These are phyloP conservation scores for Bisporella sp. DNA, from an alignment of 2,329 filamentous ascomycete genomes.

Conservation along the genomic window DNA sequence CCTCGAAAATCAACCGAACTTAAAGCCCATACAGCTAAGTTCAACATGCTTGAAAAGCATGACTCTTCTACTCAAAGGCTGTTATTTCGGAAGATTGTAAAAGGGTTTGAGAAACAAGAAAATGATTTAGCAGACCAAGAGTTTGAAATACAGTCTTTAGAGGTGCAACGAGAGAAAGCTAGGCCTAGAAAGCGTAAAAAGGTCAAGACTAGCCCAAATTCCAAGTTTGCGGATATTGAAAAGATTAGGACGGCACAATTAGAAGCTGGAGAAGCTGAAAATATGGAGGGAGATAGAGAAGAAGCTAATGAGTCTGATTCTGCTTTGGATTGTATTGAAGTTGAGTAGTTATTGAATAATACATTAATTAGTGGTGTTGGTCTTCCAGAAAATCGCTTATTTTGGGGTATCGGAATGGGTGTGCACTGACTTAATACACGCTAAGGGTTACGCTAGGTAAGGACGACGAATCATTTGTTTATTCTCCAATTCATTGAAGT, in stretches of 20 bases:
- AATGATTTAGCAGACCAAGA: background rate
- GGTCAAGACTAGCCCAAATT: background rate
- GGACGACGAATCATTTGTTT: too few species aligned
- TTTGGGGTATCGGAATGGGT: too few species aligned
- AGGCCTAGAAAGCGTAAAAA: constrained; percentile 1
- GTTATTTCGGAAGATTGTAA: constrained; percentile 2
- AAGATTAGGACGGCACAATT: background rate
- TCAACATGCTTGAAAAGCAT: background rate
- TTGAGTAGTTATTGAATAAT: background rate
- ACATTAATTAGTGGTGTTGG: too few species aligned
- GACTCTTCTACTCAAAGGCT: background rate
- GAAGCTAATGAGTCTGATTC: background rate
- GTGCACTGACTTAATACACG: too few species aligned
- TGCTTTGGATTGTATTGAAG: background rate
- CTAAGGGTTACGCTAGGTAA: too few species aligned
- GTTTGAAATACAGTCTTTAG: background rate
- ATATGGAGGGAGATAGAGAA: background rate
- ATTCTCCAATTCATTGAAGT: too few species aligned
- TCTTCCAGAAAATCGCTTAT: too few species aligned
- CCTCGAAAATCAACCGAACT: background rate
- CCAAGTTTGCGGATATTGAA: background rate
- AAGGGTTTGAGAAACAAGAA: background rate
- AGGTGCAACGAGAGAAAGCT: background rate
- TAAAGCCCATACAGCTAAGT: background rate
- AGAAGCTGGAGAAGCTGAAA: background rate